A percentile compares a stretch with the other conserved stretches of the same genome.
Conservation (phyloP, 2,329 filamentous ascomycete species). For the Thermoascus crustaceus region DNA sequence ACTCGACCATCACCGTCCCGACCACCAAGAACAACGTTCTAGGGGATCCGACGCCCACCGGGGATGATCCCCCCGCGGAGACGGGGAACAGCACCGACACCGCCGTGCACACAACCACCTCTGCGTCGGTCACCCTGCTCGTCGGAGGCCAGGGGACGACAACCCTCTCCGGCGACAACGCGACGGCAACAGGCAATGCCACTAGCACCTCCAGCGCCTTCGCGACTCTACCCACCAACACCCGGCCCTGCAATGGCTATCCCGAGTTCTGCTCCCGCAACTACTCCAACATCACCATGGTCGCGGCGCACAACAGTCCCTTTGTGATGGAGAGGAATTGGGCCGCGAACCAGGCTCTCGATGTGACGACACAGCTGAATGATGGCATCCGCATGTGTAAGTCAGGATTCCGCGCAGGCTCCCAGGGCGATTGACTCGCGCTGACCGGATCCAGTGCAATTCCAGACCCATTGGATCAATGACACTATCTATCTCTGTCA, state of each 20-base stretch:
- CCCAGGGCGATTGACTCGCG: not conserved
- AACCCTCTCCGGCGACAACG: conserved; percentile 43
- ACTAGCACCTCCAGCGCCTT: conserved; percentile 37
- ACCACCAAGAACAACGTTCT: conserved; percentile 6
- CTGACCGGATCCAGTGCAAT: conserved; percentile 42
- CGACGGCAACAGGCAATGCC: conserved; percentile 39
- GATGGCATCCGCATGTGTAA: conserved; percentile 57
- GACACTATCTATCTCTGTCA: conserved; percentile 70
- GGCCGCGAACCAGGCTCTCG: conserved; percentile 64
- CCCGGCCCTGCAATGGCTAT: conserved; percentile 70
- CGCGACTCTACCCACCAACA: conserved; percentile 54
- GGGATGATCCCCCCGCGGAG: conserved; percentile 4
- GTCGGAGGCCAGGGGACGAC: conserved; percentile 28
- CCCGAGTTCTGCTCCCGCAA: conserved; percentile 66
- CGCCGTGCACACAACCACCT: conserved; percentile 20
- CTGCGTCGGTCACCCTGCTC: conserved; percentile 33
- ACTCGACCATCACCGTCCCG: conserved; percentile 23
- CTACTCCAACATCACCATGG: conserved; percentile 74
- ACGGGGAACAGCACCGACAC: conserved; percentile 19
- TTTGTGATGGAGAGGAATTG: conserved; percentile 64
- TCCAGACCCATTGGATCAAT: conserved; percentile 50
- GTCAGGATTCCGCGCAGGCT: conserved; percentile 11
- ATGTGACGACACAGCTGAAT: conserved; percentile 63
- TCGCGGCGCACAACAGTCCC: conserved; percentile 73
- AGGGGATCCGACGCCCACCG: conserved; percentile 13